These are phyloP conservation scores for Penicillium riverlandense DNA, from an alignment of 495 filamentous ascomycete species.

Conservation along the genomic window DNA sequence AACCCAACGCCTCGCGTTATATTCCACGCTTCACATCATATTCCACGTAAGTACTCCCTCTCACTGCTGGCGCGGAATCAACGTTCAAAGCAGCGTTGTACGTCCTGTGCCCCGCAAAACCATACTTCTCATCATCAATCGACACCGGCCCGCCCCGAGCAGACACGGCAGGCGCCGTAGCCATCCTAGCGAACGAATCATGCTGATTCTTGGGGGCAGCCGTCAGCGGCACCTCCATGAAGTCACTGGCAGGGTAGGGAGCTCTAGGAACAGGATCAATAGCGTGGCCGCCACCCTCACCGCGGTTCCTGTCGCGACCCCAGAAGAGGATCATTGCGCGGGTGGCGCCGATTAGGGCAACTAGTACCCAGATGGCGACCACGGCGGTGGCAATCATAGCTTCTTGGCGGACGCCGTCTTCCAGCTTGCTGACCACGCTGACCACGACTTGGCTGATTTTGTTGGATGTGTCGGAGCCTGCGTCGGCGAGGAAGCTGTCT, in stretches of 20 bases:
- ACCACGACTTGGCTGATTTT: slow-evolving; percentile 71
- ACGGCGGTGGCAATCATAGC: slow-evolving; percentile 68
- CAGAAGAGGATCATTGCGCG: slow-evolving; percentile 51
- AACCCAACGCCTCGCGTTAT: too few relatives aligned
- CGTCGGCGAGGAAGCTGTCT: slow-evolving; percentile 68
- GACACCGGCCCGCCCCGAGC: neutral
- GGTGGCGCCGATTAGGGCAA: slow-evolving; percentile 64
- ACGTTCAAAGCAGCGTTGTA: slow-evolving; percentile 17
- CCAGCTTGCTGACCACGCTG: slow-evolving; percentile 56
- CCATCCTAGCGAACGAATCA: slow-evolving; percentile 2
- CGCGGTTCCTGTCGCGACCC: slow-evolving; percentile 33
- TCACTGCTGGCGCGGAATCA: slow-evolving; percentile 11
- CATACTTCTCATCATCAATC: slow-evolving; percentile 36
- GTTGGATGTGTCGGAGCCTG: slow-evolving; percentile 61
- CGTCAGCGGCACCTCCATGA: slow-evolving; percentile 27
- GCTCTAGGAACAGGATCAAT: slow-evolving; percentile 7
- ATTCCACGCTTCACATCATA: slow-evolving; percentile 28
- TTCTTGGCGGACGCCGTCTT: slow-evolving; percentile 59
- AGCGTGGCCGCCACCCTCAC: slow-evolving; percentile 39
- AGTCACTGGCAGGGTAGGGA: slow-evolving; percentile 12
- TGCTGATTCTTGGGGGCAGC: slow-evolving; percentile 14
- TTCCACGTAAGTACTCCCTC: slow-evolving; percentile 34
- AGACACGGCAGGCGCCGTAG: slow-evolving; percentile 2
- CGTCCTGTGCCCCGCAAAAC: slow-evolving; percentile 37
- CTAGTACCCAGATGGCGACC: slow-evolving; percentile 65